These are phyloP conservation scores for Hymenotorrendiella dingleyae DNA, from an alignment of 2,329 filamentous ascomycete genomes.

Conservation along the genomic window DNA sequence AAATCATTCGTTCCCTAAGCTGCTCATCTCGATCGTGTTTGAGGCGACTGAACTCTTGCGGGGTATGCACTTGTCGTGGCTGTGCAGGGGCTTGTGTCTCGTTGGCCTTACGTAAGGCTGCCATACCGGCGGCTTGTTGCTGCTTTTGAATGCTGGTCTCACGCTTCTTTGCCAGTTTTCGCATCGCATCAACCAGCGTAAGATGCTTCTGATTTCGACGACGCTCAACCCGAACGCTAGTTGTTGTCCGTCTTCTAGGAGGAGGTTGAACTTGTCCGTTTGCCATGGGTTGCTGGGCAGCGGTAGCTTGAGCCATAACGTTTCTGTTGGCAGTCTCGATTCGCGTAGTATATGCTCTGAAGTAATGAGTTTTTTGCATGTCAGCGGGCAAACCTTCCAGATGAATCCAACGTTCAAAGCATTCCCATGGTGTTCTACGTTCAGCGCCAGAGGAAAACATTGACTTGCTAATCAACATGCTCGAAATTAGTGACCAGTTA, in stretches of 20 bases:
- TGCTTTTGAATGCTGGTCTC: conserved; percentile 83
- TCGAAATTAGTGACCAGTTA: conserved; percentile 94
- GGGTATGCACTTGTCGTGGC: conserved; percentile 49
- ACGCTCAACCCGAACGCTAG: conserved; percentile 79
- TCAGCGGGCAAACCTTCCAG: conserved; percentile 86
- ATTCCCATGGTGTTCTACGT: conserved; percentile 93
- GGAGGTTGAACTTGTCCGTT: conserved; percentile 44
- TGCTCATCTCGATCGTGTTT: conserved; percentile 80
- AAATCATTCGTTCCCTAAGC: conserved; percentile 53
- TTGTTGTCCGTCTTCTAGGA: conserved; percentile 63
- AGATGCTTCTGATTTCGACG: conserved; percentile 81
- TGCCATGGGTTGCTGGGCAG: conserved; percentile 29
- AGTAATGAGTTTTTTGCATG: conserved; percentile 94
- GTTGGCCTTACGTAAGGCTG: conserved; percentile 75
- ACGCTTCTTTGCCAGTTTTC: conserved; percentile 89
- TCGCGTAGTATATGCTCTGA: conserved; percentile 62
- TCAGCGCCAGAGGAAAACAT: conserved; percentile 80
- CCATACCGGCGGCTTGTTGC: conserved; percentile 70
- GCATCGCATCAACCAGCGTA: conserved; percentile 87
- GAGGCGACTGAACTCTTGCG: conserved; percentile 83
- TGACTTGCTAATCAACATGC: conserved; percentile 67
- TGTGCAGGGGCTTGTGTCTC: conserved; percentile 46
- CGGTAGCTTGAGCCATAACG: conserved; percentile 33
- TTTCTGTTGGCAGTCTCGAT: conserved; percentile 54
- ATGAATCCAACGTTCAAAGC: conserved; percentile 93